Evolutionary conservation across 176 grass and related monocot species (phyloP).

Genomic region (bread wheat (Triticum aestivum)): IWGSC_CS_RefSeq_v2.1 NC_057806.1:120133809-120134308

Average conservation of each 20-base stretch:
- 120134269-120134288: slow-evolving; percentile 93
- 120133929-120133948: slow-evolving; percentile 99
- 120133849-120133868: slow-evolving; percentile 79
- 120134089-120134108: slow-evolving; percentile 98
- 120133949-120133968: slow-evolving; percentile 86
- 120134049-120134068: neutral
- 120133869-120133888: slow-evolving; percentile 98
- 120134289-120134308: neutral
- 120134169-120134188: slow-evolving; percentile 98
- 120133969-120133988: slow-evolving; percentile 85
- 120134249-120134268: slow-evolving; percentile 98
- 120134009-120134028: neutral
- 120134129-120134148: slow-evolving; percentile 98
- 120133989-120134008: slow-evolving; percentile 97
- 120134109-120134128: slow-evolving; percentile 99
- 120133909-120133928: slow-evolving; percentile 99
- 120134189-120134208: slow-evolving; percentile 94
- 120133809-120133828: slow-evolving; percentile 65
- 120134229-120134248: slow-evolving; percentile 90
- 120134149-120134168: slow-evolving; percentile 99
- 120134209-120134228: slow-evolving; percentile 98
- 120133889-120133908: slow-evolving; percentile 83
- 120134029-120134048: neutral
- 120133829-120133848: slow-evolving; percentile 95
- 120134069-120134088: slow-evolving; percentile 37